phyloP scores from a whole-genome alignment of 2,329 filamentous ascomycete species.

The Cladosporium phlei region DNA sequence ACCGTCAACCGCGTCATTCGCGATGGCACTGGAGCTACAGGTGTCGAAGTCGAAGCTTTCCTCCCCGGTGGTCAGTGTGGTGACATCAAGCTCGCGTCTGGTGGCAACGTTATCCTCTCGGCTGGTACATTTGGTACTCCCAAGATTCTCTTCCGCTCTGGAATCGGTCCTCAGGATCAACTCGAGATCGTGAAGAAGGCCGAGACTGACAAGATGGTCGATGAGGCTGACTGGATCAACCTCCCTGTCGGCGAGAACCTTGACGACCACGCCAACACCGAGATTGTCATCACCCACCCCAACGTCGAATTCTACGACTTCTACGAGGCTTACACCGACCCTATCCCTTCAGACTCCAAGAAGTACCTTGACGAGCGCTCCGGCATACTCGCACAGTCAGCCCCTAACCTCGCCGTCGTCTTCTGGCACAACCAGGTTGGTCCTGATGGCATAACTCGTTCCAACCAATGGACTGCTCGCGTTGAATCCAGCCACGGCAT shows the following conservation, averaged over 20 bases:
- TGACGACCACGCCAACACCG: constrained; percentile 54
- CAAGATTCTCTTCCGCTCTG: constrained; percentile 64
- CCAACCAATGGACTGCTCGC: constrained; percentile 63
- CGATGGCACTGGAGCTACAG: constrained; percentile 57
- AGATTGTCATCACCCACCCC: constrained; percentile 48
- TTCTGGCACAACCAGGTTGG: constrained; percentile 56
- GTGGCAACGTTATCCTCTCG: constrained; percentile 63
- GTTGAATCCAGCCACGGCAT: constrained; percentile 53
- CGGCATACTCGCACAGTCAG: constrained; percentile 60
- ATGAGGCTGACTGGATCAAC: constrained; percentile 45
- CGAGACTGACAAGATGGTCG: constrained; percentile 42
- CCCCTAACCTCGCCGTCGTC: constrained; percentile 61
- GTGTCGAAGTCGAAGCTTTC: constrained; percentile 61
- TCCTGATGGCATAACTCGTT: constrained; percentile 56
- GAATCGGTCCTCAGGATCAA: constrained; percentile 58
- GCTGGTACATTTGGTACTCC: constrained; percentile 66
- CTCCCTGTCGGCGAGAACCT: constrained; percentile 49
- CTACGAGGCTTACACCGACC: constrained; percentile 53
- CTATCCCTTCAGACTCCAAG: constrained; percentile 37
- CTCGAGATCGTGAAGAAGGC: constrained; percentile 43
- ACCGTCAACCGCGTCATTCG: constrained; percentile 64
- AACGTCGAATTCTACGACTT: constrained; percentile 61
- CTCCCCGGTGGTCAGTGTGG: constrained; percentile 53
- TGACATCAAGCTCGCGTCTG: constrained; percentile 55
- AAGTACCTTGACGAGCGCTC: constrained; percentile 44